These are phyloP conservation scores for Schwanniomyces occidentalis DNA, from an alignment of 805 yeast genomes.

Conservation along the genomic window DNA sequence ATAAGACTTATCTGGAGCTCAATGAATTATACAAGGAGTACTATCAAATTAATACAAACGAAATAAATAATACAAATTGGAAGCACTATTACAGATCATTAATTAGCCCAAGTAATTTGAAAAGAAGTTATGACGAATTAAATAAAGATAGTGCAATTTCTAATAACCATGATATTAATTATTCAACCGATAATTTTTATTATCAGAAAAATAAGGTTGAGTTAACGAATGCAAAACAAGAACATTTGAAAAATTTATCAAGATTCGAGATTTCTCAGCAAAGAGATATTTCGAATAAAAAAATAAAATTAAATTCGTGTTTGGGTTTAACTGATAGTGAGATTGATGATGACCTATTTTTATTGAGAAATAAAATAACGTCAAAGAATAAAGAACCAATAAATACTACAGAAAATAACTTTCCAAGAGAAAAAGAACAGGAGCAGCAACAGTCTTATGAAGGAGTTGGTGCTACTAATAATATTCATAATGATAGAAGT, in stretches of 20 bases:
- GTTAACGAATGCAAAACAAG: conserved; percentile 27
- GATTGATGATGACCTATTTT: conserved; percentile 23
- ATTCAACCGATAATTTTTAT: conserved; percentile 22
- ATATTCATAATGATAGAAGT: conserved; percentile 1
- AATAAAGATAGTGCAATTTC: conserved; percentile 5
- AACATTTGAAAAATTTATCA: conserved; percentile 10
- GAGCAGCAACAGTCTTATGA: conserved; percentile 6
- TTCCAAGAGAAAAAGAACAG: conserved; percentile 6
- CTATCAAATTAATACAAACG: conserved; percentile 20
- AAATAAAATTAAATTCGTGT: conserved; percentile 16
- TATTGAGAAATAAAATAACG: conserved; percentile 14
- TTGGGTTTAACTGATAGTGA: conserved; percentile 23
- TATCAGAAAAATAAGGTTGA: conserved; percentile 31
- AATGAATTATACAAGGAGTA: conserved; percentile 29
- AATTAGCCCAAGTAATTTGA: conserved; percentile 17
- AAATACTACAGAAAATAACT: no score
- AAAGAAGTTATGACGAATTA: conserved; percentile 5
- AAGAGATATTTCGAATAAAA: conserved; percentile 3
- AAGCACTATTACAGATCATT: conserved; percentile 28
- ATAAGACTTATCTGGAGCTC: conserved; percentile 27
- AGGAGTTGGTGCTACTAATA: conserved; percentile 9
- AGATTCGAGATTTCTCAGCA: conserved; percentile 1
- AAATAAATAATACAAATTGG: conserved; percentile 9
- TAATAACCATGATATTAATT: conserved; percentile 16
- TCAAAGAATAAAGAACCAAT: conserved; percentile 8